A percentile compares a stretch with the other conserved stretches of the same genome.
Conservation (phyloP, 2,329 filamentous ascomycete genomes). For the Apiospora rasikravindrae region DNA sequence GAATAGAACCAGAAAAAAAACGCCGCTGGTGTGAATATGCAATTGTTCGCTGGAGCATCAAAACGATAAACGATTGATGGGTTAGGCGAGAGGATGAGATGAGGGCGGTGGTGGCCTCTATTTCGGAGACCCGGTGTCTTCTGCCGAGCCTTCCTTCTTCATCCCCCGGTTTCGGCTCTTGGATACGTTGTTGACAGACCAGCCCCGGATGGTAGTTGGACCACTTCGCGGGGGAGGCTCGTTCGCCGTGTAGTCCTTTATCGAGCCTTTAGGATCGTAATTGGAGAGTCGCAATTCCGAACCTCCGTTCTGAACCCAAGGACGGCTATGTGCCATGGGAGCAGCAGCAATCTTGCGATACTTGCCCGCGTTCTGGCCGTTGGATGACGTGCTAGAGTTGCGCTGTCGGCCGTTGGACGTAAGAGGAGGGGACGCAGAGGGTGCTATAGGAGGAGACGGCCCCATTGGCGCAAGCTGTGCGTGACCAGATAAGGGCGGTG, state of each 20-base stretch:
- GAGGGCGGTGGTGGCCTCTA: not conserved
- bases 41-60: constrained; percentile 7
- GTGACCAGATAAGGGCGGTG: constrained; percentile 33
- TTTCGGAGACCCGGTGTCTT: constrained; percentile 26
- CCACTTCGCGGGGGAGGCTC: constrained; percentile 62
- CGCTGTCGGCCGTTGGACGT: constrained; percentile 37
- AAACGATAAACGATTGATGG: not conserved
- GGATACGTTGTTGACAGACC: constrained; percentile 53
- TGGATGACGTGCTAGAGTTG: constrained; percentile 38
- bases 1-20: not conserved
- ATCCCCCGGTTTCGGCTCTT: constrained; percentile 34
- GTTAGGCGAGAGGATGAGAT: not conserved
- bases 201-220: constrained; percentile 62
- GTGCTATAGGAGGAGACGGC: constrained; percentile 16
- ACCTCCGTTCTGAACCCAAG: constrained; percentile 50
- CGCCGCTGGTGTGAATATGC: constrained; percentile 10
- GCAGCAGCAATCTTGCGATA: constrained; percentile 66
- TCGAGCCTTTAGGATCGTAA: constrained; percentile 59
- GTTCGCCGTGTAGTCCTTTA: constrained; percentile 62
- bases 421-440: not conserved
- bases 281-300: constrained; percentile 63
- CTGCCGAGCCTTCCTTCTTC: constrained; percentile 32
- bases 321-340: constrained; percentile 57
- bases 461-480: constrained; percentile 35
- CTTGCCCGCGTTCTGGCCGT: constrained; percentile 41